Percentiles rank a stretch among this genome's conserved stretches.
phyloP scores from a whole-genome alignment of 192 early-diverging fungal genomes.

The Podila epigama region DNA sequence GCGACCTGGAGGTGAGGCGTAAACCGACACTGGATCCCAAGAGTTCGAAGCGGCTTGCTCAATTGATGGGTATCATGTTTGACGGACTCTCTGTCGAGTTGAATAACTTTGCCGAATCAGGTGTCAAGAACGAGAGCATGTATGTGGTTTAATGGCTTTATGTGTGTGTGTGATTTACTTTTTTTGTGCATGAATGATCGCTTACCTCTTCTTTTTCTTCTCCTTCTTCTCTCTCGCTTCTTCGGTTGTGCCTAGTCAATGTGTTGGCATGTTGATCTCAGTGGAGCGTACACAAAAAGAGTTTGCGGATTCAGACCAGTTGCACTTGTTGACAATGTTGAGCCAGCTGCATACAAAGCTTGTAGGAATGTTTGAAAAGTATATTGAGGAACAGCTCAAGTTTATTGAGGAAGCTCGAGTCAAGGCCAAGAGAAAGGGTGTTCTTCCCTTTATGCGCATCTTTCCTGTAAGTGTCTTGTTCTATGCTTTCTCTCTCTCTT shows the following conservation, averaged over 20 bases:
- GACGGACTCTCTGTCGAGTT: conserved; percentile 76
- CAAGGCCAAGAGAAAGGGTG: conserved; percentile 85
- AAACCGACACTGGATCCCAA: conserved; percentile 74
- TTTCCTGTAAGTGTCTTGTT: conserved; percentile 73
- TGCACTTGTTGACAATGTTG: conserved; percentile 71
- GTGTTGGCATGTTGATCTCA: conserved; percentile 86
- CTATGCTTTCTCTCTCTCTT: neutral
- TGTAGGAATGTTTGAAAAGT: conserved; percentile 79
- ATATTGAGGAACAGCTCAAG: conserved; percentile 86
- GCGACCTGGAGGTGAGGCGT: conserved; percentile 54
- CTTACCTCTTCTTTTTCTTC: neutral
- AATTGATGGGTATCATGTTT: conserved; percentile 80
- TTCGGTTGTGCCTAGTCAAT: conserved; percentile 59
- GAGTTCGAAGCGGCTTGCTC: conserved; percentile 65
- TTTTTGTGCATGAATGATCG: neutral
- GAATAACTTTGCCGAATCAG: conserved; percentile 76
- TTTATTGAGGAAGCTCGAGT: conserved; percentile 93
- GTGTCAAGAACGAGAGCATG: conserved; percentile 74
- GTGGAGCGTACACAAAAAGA: conserved; percentile 76
- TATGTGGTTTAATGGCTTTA: conserved; percentile 50
- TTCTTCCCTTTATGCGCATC: conserved; percentile 87
- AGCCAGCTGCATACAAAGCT: conserved; percentile 70
- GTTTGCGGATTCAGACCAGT: conserved; percentile 76
- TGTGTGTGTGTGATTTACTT: neutral
- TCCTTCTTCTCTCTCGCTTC: neutral